A percentile compares a stretch with the other conserved stretches of the same genome.
These are phyloP conservation scores for Tulasnella sp. DNA, from an alignment of 768 basidiomycete genomes.

Conservation along the genomic window DNA sequence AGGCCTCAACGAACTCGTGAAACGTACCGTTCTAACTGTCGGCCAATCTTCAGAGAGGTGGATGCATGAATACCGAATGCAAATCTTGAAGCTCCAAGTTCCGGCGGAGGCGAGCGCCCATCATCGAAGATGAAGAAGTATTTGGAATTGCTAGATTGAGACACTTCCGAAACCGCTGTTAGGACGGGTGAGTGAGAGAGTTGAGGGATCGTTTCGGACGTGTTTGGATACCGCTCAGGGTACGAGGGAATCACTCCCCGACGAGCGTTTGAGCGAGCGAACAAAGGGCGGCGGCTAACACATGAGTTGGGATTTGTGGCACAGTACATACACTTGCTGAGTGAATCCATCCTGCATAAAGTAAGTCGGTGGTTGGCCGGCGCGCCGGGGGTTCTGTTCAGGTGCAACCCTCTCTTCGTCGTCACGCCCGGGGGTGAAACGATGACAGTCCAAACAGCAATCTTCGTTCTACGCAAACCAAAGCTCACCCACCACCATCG, in stretches of 20 bases:
- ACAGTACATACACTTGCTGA: neutral
- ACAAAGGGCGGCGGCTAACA: neutral
- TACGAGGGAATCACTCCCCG: neutral
- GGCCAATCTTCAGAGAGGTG: too few species aligned
- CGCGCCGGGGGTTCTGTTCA: neutral
- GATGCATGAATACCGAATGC: too few species aligned
- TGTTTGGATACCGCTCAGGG: constrained; percentile 9
- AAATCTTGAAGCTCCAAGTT: too few species aligned
- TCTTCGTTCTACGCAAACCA: constrained; percentile 9
- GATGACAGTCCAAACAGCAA: constrained; percentile 5
- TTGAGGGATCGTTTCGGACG: neutral
- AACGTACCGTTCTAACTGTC: too few species aligned
- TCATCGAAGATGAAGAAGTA: too few species aligned
- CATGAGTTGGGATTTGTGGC: neutral
- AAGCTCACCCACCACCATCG: constrained; percentile 2
- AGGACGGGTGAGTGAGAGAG: neutral
- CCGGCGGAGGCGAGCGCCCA: too few species aligned
- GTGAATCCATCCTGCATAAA: neutral
- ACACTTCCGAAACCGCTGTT: neutral
- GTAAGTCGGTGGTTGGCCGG: neutral
- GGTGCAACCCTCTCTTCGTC: neutral
- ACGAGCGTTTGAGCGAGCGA: neutral
- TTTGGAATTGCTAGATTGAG: neutral
- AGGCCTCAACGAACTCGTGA: too few species aligned
- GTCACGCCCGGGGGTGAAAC: neutral